Percentiles rank a stretch among this genome's conserved stretches.
phyloP scores from a whole-genome alignment of 306 rosid species.

The Comarum palustre region DNA sequence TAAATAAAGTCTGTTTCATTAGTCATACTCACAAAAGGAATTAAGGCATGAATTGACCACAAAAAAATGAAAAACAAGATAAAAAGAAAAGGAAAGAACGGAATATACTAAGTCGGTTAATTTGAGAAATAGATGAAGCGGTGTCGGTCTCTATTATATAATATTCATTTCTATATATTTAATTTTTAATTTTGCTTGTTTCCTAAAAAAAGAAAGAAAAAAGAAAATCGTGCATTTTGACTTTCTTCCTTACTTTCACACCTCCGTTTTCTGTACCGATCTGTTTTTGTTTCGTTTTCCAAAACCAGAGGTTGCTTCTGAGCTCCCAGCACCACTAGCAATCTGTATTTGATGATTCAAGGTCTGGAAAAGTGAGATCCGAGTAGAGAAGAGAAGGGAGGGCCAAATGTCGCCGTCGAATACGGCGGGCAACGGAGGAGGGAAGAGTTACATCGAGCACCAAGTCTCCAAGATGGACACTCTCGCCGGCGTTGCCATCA shows the following conservation, averaged over 20 bases:
- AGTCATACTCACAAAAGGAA: too few species aligned
- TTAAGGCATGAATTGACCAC: too few species aligned
- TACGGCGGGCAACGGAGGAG: background rate
- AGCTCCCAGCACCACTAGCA: background rate
- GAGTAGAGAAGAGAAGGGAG: background rate
- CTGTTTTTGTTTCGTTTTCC: background rate
- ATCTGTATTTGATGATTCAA: background rate
- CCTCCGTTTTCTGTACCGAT: constrained; percentile 6
- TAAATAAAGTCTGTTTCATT: too few species aligned
- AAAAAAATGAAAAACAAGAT: too few species aligned
- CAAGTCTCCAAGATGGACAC: constrained; percentile 77
- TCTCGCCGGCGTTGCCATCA: constrained; percentile 85
- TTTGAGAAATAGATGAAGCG: background rate
- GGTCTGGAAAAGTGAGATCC: constrained; percentile 1
- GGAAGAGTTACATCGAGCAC: constrained; percentile 59
- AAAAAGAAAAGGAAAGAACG: background rate
- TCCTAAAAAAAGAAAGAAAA: background rate
- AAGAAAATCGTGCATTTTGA: background rate
- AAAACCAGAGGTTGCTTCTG: constrained; percentile 1
- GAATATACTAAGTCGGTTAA: background rate
- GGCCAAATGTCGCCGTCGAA: constrained; percentile 68
- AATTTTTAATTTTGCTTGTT: background rate
- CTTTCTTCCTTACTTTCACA: background rate
- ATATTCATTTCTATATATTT: background rate
- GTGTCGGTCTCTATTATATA: constrained; percentile 10